Percentiles rank a stretch among this genome's conserved stretches.
These are phyloP conservation scores for Leucocoprinus leucothites DNA, from an alignment of 768 basidiomycete species.

Conservation along the genomic window DNA sequence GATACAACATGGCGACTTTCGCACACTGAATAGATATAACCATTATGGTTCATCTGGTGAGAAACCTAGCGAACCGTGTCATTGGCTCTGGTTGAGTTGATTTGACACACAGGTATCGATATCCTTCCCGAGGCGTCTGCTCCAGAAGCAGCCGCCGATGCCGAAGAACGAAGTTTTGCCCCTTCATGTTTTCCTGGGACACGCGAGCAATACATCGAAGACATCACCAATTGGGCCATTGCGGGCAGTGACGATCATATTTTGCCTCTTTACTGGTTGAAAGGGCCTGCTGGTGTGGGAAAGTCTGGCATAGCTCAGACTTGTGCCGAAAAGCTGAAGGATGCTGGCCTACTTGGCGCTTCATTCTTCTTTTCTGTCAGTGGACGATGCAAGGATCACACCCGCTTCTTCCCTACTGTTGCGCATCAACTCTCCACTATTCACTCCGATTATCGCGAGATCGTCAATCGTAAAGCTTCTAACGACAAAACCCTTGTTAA, in stretches of 20 bases:
- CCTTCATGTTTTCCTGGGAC: background rate
- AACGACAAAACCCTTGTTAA: background rate
- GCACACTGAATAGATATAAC: background rate
- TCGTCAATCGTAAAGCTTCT: background rate
- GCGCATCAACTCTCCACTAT: slow-evolving; percentile 5
- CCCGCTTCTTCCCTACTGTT: slow-evolving; percentile 5
- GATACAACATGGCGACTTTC: background rate
- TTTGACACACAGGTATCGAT: background rate
- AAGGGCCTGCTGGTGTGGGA: slow-evolving; percentile 8
- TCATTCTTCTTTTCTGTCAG: slow-evolving; percentile 8
- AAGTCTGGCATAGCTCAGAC: slow-evolving; percentile 10
- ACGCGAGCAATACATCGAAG: background rate
- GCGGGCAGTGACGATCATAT: background rate
- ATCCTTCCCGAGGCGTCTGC: background rate
- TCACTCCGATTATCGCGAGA: background rate
- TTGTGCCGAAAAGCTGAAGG: background rate
- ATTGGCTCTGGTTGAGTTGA: too few relatives aligned
- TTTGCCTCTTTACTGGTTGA: background rate
- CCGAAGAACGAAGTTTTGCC: background rate
- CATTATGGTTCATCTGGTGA: too few relatives aligned
- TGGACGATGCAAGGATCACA: background rate
- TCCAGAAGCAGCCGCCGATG: background rate
- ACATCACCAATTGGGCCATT: background rate
- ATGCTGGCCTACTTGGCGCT: background rate
- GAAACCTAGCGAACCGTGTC: too few relatives aligned